Percentiles rank a stretch among this genome's conserved stretches.
Evolutionary conservation across 2,329 filamentous ascomycete species (phyloP).

Genomic region (Fusarium drepaniforme): DNA sequence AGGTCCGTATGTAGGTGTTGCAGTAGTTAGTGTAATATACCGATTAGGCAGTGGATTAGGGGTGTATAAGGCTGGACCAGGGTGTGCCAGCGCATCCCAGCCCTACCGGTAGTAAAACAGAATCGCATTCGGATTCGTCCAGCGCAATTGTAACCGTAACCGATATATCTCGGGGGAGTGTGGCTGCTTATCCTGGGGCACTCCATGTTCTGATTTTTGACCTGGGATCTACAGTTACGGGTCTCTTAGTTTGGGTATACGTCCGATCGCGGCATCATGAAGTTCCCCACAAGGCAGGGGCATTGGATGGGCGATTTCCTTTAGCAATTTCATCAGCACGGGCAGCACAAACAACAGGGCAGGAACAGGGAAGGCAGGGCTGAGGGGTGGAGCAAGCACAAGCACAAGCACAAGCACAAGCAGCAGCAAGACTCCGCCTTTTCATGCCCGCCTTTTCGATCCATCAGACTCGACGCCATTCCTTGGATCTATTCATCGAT

Average conservation of each 20-base stretch:
- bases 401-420: not conserved
- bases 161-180: not conserved
- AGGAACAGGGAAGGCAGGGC: not conserved
- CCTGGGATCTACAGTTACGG: not conserved
- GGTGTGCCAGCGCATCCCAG: not conserved
- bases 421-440: not conserved
- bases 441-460: not conserved
- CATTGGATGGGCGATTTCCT: not conserved
- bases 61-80: not conserved
- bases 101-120: not conserved
- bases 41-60: not conserved
- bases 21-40: not conserved
- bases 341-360: not conserved
- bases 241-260: not conserved
- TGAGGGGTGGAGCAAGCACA: not conserved
- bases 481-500: not conserved
- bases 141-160: not conserved
- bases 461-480: not conserved
- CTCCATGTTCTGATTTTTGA: not conserved
- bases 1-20: not conserved
- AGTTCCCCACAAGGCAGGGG: not conserved
- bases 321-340: not conserved
- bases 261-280: not conserved
- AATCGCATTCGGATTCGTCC: not conserved
- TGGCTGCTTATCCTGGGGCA: not conserved